Base-by-base conservation (phyloP, 495 filamentous ascomycete species). In the Rostrohypoxylon terebratum region DNA sequence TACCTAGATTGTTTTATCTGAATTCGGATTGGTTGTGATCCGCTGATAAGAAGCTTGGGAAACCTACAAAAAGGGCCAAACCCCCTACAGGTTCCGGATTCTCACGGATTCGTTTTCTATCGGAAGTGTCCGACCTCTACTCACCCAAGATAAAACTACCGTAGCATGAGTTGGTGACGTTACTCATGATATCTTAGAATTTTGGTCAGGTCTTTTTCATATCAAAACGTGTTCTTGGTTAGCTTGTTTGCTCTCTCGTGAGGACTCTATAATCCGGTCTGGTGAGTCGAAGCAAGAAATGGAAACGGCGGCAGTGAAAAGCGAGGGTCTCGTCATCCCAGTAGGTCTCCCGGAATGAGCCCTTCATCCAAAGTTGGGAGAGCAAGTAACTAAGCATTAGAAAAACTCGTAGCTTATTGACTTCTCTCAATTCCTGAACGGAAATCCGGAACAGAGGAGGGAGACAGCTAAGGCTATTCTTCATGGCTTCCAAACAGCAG, bases 401-500 rank as follows among this genome's bases (percentile, higher is more conserved):
- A 9, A 63, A 63, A 68, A 51, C 60, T 42, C 36, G 1, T 78
- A 97, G 93, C 87, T 98, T 69, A 94, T 98, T 69, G 91, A 97
- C 82, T 96, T 97, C 78, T 86, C 85, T 20, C 86, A 86, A 63
- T 96, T 97, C 79, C 87, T 93, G 31, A 78, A 88, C 47, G 90
- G 89, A 4, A 86, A 85, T 14, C 82, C 88, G 0, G 77, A 87
- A 34, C 83, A 91, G 48, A 92, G 91, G 68, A 82, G 85, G 60
- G 75, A 86, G 50, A 89, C 92, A 5, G 94, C 94, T 1, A 77
- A 87, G 28, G 85, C 90, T 40, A 89, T 98, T 66, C 88, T 94
- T 23, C 73, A 87, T 21, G 94, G 93, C 18, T 97, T 98, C 82
- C 91, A 92, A 63, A 90, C 86, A 8, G 92, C 93, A 4, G 95